Evolutionary conservation across 2,329 filamentous ascomycete genomes (phyloP).

Genomic region (Lecanicillium sp.): DNA sequence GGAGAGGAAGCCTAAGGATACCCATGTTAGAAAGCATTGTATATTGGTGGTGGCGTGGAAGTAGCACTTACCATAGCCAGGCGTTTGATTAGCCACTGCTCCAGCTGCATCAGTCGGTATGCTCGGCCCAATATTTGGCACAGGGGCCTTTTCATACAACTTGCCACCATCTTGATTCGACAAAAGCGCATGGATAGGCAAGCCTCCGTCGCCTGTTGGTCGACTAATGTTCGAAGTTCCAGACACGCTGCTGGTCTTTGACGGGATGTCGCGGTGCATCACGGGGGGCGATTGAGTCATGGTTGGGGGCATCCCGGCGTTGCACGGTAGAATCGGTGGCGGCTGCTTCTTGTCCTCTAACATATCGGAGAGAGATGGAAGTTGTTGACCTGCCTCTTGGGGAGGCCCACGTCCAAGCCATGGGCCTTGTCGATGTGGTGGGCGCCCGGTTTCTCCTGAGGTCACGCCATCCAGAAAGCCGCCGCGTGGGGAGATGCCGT

Average conservation of each 20-base stretch:
- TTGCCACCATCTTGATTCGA: constrained; percentile 27
- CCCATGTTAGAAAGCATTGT: constrained; percentile 19
- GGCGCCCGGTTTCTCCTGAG: constrained; percentile 17
- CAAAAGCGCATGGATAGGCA: constrained; percentile 48
- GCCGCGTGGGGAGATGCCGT: constrained; percentile 33
- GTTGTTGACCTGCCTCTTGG: constrained; percentile 20
- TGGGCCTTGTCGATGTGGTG: constrained; percentile 18
- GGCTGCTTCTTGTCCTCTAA: constrained; percentile 26
- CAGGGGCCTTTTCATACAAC: constrained; percentile 7
- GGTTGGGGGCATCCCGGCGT: constrained; percentile 17
- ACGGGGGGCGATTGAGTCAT: constrained; percentile 17
- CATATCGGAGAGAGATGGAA: constrained; percentile 42
- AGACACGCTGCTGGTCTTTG: constrained; percentile 18
- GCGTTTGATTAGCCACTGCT: neutral
- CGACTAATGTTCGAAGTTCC: constrained; percentile 23
- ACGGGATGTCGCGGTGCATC: constrained; percentile 7
- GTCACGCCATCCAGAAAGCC: constrained; percentile 27
- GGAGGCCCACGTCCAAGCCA: constrained; percentile 18
- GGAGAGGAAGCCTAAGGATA: constrained; percentile 24
- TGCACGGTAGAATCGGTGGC: neutral
- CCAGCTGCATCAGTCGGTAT: constrained; percentile 9
- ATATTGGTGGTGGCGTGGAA: constrained; percentile 7
- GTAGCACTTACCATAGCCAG: constrained; percentile 27
- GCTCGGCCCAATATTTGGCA: constrained; percentile 5
- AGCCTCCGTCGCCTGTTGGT: constrained; percentile 39